Conservation (phyloP, 2,329 filamentous ascomycete genomes). For the Lasiodiplodia sp. region DNA sequence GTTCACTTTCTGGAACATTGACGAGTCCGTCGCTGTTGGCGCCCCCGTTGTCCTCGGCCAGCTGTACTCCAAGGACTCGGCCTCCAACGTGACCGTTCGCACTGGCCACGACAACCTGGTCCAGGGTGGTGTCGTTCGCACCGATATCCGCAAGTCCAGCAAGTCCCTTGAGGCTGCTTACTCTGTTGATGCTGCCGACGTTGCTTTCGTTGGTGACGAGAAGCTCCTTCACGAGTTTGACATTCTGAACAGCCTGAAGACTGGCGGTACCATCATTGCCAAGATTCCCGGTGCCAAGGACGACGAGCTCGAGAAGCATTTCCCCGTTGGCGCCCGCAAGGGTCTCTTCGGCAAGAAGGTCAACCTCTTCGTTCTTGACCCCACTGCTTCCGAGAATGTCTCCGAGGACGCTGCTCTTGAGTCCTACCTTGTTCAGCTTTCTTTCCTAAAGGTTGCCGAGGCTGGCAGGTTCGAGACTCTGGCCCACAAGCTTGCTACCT, state of each 20-base stretch:
- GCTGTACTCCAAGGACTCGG: slow-evolving; percentile 66
- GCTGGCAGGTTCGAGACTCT: slow-evolving; percentile 69
- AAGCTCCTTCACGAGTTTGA: slow-evolving; percentile 82
- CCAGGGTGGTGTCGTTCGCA: slow-evolving; percentile 79
- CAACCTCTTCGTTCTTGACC: slow-evolving; percentile 78
- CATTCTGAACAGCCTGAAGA: slow-evolving; percentile 72
- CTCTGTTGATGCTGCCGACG: slow-evolving; percentile 78
- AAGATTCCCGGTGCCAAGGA: slow-evolving; percentile 82
- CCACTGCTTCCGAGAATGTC: slow-evolving; percentile 71
- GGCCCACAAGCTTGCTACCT: slow-evolving; percentile 70
- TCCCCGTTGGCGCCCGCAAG: slow-evolving; percentile 75
- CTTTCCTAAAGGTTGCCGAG: slow-evolving; percentile 81
- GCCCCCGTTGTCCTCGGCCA: slow-evolving; percentile 70
- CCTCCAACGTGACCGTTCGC: slow-evolving; percentile 67
- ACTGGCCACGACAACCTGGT: slow-evolving; percentile 68
- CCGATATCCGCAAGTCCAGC: slow-evolving; percentile 83
- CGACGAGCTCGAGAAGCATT: slow-evolving; percentile 87
- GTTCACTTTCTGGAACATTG: slow-evolving; percentile 93
- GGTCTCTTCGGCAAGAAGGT: slow-evolving; percentile 73
- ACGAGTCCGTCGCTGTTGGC: slow-evolving; percentile 71
- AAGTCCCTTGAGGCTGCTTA: slow-evolving; percentile 88
- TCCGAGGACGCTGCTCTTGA: slow-evolving; percentile 68
- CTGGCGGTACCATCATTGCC: slow-evolving; percentile 75
- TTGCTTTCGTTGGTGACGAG: slow-evolving; percentile 79
- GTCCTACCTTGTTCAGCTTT: slow-evolving; percentile 75